These are phyloP conservation scores for Jamesozyma piceae DNA, from an alignment of 805 yeast species.

Conservation along the genomic window DNA sequence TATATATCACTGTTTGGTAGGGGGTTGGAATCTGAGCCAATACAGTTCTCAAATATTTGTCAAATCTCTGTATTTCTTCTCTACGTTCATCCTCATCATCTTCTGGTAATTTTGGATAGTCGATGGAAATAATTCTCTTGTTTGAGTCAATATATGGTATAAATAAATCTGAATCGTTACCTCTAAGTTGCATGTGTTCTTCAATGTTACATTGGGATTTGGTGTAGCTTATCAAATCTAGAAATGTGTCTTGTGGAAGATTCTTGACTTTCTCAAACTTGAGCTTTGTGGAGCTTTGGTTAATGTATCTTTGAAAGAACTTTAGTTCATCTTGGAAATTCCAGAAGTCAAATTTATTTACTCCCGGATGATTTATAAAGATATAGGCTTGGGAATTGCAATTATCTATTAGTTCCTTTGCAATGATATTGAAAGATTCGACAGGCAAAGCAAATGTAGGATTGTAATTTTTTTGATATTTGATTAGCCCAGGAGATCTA, in stretches of 20 bases:
- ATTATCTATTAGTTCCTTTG: conserved; percentile 26
- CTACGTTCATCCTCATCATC: conserved; percentile 29
- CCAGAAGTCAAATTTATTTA: conserved; percentile 39
- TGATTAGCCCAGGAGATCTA: conserved; percentile 19
- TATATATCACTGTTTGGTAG: conserved; percentile 48
- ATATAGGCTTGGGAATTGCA: conserved; percentile 53
- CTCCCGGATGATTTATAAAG: conserved; percentile 46
- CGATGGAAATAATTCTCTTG: conserved; percentile 52
- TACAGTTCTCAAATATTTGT: conserved; percentile 43
- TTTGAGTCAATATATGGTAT: conserved; percentile 54
- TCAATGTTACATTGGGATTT: conserved; percentile 21
- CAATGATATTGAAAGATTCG: conserved; percentile 24
- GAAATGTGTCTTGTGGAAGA: conserved; percentile 14
- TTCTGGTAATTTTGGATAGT: conserved; percentile 43
- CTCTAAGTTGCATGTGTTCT: conserved; percentile 16
- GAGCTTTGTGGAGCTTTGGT: conserved; percentile 51
- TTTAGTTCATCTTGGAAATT: conserved; percentile 36
- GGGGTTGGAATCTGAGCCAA: conserved; percentile 72
- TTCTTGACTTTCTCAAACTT: conserved; percentile 44
- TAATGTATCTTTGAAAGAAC: conserved; percentile 41
- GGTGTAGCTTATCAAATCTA: conserved; percentile 13
- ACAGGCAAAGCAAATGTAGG: conserved; percentile 13
- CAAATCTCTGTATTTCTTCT: conserved; percentile 33
- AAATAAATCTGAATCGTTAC: conserved; percentile 36
- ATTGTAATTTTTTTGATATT: conserved; percentile 16